Evolutionary conservation across 805 yeast genomes (phyloP), one percentile per base, ranked within the genome.

Genomic region (Pichia insulana): DNA sequence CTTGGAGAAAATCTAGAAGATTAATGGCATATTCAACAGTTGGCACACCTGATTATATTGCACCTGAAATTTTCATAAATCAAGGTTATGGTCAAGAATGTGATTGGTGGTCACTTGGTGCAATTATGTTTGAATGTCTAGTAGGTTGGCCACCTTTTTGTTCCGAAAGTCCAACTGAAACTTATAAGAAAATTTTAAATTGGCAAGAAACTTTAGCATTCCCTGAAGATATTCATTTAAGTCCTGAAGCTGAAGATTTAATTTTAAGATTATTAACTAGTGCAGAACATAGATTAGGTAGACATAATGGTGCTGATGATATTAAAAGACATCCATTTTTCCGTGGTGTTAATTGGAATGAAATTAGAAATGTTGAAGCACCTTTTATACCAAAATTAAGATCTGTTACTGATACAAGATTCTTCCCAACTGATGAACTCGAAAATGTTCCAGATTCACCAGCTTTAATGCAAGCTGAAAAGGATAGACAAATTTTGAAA

Each of bases 121-220:
- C 96, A 1, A 88, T 88, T 57, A 89, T 88, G 97, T 88, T 83
- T 63, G 97, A 88, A 70, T 88, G 97, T 67, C 67, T 88, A 48
- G 84, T 88, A 46, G 97, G 97, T 27, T 88, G 96, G 95, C 96
- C 97, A 20, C 97, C 97, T 37, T 88, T 88, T 62, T 88, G 96
- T 65, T 80, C 92, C 0, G 96, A 88, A 56, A 84, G 95, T 10
- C 95, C 96, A 10, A 95, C 86, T 47, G 97, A 88, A 52, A 88
- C 97, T 0, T 88, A 88, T 62, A 74, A 89, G 43, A 88, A 89
- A 72, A 88, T 88, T 55, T 70, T 88, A 58, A 85, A 85, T 61
- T 88, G 95, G 89, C 86, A 81, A 56, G 94, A 88, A 57, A 79
- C 94, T 1, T 67, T 88, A 55, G 81, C 78, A 45, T 83, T 88